These are phyloP conservation scores for Microascus cirrosus DNA, from an alignment of 2,329 filamentous ascomycete genomes.

Conservation along the genomic window DNA sequence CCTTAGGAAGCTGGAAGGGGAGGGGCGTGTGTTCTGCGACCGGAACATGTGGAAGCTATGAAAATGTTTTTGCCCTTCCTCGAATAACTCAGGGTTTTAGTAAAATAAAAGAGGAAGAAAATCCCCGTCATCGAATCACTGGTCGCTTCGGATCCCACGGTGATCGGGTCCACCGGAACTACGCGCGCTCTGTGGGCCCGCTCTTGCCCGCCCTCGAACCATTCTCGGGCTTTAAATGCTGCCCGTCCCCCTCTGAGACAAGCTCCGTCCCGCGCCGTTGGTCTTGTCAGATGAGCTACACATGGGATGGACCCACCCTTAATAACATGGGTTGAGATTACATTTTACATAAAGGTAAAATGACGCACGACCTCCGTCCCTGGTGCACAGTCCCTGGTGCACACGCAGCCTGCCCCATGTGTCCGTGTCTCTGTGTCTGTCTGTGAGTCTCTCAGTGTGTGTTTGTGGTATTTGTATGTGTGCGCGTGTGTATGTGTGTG, in stretches of 20 bases:
- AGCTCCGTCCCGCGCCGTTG: neutral
- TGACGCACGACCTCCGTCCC: no score
- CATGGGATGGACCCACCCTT: neutral
- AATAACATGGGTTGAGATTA: neutral
- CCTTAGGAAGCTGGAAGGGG: slow-evolving; percentile 63
- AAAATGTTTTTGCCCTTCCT: neutral
- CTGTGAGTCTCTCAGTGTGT: no score
- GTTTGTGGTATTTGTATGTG: no score
- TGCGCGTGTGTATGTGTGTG: no score
- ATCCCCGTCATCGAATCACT: no score
- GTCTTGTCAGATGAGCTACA: neutral
- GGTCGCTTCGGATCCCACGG: no score
- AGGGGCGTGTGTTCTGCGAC: slow-evolving; percentile 50
- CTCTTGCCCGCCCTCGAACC: neutral
- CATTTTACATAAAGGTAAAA: no score
- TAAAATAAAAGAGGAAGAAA: no score
- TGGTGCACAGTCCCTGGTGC: no score
- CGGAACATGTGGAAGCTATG: slow-evolving; percentile 29
- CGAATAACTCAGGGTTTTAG: neutral
- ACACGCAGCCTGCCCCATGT: no score
- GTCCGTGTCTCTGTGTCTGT: no score
- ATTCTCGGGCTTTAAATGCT: neutral
- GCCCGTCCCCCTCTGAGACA: neutral
- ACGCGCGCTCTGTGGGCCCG: neutral
- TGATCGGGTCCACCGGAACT: neutral